phyloP scores from a whole-genome alignment of 768 basidiomycete species.

The Solioccasus polychromus region DNA sequence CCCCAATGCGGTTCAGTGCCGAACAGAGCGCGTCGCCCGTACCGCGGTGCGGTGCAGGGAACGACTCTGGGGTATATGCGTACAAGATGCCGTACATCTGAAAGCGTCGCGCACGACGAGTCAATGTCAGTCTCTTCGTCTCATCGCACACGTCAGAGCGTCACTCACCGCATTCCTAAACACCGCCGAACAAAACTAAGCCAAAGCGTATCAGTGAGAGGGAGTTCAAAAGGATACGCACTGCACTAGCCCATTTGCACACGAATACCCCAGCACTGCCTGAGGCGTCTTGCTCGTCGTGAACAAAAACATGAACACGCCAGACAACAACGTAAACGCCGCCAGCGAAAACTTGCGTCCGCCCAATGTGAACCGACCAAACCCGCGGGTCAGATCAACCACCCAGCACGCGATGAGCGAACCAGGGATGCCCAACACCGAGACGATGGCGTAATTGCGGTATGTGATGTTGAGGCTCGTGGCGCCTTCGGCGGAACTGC shows the following conservation, averaged over 20 bases:
- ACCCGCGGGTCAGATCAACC: constrained; percentile 41
- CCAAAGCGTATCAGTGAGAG: too few relatives aligned
- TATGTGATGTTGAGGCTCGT: constrained; percentile 34
- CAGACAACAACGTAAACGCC: constrained; percentile 42
- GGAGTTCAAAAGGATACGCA: constrained; percentile 20
- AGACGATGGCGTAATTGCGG: constrained; percentile 50
- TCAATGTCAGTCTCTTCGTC: background rate
- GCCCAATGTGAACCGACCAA: constrained; percentile 34
- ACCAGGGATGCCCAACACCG: constrained; percentile 45
- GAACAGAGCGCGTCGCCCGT: constrained; percentile 51
- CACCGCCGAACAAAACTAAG: too few relatives aligned
- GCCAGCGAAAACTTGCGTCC: constrained; percentile 50
- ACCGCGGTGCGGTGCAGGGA: constrained; percentile 55
- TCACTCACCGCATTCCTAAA: constrained; percentile 35
- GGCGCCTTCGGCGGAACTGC: constrained; percentile 24
- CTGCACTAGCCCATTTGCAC: constrained; percentile 41
- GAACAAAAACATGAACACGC: constrained; percentile 50
- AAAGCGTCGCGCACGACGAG: background rate
- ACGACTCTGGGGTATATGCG: constrained; percentile 59
- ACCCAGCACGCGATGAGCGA: constrained; percentile 45
- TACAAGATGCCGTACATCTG: constrained; percentile 53
- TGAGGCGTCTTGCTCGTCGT: constrained; percentile 43
- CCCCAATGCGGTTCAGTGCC: constrained; percentile 47
- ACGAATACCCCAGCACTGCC: constrained; percentile 45
- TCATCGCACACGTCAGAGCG: background rate